Evolutionary conservation across 257 asterid species (phyloP), one percentile per base, ranked within the genome.

Genomic region (Craterostigma plantagineum): DNA sequence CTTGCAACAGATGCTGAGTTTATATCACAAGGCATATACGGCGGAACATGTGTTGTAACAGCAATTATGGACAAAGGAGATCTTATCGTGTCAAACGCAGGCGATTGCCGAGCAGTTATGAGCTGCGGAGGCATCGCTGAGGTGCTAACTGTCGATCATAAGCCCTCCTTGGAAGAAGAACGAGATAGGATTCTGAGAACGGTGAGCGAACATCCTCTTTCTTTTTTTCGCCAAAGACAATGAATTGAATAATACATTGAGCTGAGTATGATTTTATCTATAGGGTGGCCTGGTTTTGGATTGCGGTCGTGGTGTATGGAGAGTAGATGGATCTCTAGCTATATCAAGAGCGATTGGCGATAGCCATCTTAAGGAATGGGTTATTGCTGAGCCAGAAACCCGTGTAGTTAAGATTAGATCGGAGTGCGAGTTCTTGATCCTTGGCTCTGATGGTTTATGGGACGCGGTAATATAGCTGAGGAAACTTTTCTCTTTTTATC

Each of bases 381-480:
- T 83, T 52, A 65, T 64, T 16, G 79, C 90, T 33, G 91, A 76
- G 48, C 93, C 95, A 1, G 79, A 49, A 33, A 71, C 91, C 3
- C 68, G 61, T 48, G 56, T 61, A 10, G 6, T 76, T 55, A 57
- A 52, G 48, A 62, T 77, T 54, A 34, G 16, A 39, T 69, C 75
- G 18, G 76, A 76, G 11, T 63, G 67, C 56, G 96, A 84, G 68
- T 84, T 84, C 47, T 50, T 80, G 53, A 68, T 84, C 70, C 53
- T 84, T 45, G 96, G 84, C 18, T 76, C 96, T 7, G 96, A 84
- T 57, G 93, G 96, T 50, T 63, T 84, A 35, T 84, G 96, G 96
- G 93, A 84, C 45, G 68, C 66, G 65, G 94, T 81, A 47, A 48
- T n/a, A n/a, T 13, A 4, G 13, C 35, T 16, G 18, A 8, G 30